Evolutionary conservation across 2,329 filamentous ascomycete species (phyloP).

Genomic region (Cladophialophora chaetospira): DNA sequence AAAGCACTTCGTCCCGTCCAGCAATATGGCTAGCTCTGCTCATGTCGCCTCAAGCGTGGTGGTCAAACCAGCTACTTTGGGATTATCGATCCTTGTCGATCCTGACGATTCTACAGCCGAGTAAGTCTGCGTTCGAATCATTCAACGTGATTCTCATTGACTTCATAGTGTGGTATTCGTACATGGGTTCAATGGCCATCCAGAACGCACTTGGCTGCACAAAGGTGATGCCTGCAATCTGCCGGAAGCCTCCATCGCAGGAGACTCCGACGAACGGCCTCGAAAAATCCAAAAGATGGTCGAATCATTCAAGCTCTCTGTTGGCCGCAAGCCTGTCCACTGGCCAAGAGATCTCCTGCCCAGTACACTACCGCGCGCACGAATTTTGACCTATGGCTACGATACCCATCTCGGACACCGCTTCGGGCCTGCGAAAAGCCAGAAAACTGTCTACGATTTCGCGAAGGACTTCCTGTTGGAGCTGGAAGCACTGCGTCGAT

Average conservation of each 20-base stretch:
- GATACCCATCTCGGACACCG: constrained; percentile 35
- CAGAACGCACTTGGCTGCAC: constrained; percentile 40
- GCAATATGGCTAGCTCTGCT: neutral
- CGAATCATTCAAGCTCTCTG: constrained; percentile 7
- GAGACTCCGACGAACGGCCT: neutral
- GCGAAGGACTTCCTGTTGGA: constrained; percentile 40
- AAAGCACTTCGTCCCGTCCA: no score
- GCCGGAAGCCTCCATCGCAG: neutral
- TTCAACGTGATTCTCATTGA: neutral
- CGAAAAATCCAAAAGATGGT: constrained; percentile 10
- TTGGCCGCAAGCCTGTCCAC: neutral
- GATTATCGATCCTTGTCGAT: neutral
- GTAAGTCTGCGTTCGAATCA: neutral
- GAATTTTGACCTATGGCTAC: constrained; percentile 32
- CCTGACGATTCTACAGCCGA: neutral
- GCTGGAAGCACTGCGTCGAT: constrained; percentile 37
- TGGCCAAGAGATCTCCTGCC: constrained; percentile 26
- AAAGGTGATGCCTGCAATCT: constrained; percentile 7
- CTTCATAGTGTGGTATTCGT: constrained; percentile 40
- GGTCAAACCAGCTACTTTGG: neutral
- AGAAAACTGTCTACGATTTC: constrained; percentile 39
- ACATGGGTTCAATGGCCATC: constrained; percentile 41
- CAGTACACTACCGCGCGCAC: constrained; percentile 16
- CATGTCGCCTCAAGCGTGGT: neutral
- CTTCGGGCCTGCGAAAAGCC: constrained; percentile 32